Conservation (phyloP, 768 basidiomycete species). For the Lepiota subincarnata region DNA sequence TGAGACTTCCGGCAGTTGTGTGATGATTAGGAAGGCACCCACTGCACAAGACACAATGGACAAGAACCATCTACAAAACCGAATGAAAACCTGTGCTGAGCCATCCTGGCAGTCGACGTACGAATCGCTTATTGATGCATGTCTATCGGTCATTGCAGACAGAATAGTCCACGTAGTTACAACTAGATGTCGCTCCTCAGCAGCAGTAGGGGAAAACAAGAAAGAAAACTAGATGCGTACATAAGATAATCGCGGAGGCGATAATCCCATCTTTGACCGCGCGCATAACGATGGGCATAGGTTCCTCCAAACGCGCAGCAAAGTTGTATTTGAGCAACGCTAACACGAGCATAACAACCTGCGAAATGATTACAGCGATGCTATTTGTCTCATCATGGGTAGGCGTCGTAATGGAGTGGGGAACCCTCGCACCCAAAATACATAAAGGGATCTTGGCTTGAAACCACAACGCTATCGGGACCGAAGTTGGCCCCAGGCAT, state of each 20-base stretch:
- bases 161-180: conserved; percentile 19
- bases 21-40: conserved; percentile 1
- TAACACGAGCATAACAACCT: conserved; percentile 28
- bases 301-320: conserved; percentile 15
- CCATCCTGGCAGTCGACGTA: conserved; percentile 10
- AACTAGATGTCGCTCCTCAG: conserved; percentile 13
- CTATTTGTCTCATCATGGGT: conserved; percentile 15
- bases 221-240: conserved; percentile 18
- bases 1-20: background rate
- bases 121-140: conserved; percentile 24
- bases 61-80: conserved; percentile 22
- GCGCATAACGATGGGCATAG: conserved; percentile 28
- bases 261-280: conserved; percentile 35
- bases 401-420: background rate
- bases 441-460: conserved; percentile 19
- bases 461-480: conserved; percentile 17
- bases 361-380: conserved; percentile 22
- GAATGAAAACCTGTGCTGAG: background rate
- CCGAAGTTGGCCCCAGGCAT: conserved; percentile 17
- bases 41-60: conserved; percentile 26
- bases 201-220: background rate
- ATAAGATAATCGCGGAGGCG: conserved; percentile 28
- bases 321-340: conserved; percentile 27
- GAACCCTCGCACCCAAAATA: conserved; percentile 24
- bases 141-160: conserved; percentile 19